Base-by-base conservation (phyloP, 352 stramenopile species). In the Aphanomyces cochlioides region DNA sequence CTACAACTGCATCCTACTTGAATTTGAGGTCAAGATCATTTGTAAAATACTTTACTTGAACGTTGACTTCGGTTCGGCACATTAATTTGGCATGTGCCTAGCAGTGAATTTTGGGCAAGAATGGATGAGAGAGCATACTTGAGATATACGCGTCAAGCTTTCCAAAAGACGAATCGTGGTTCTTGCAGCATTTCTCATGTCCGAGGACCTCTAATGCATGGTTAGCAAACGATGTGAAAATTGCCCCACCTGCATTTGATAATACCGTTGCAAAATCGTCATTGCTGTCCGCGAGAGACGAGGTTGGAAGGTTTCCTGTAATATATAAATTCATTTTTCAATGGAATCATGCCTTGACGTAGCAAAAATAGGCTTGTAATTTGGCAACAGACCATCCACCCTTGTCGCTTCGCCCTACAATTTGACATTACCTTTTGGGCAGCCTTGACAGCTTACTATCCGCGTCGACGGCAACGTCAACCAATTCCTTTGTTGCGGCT, bases 111-210 rank as follows among this genome's bases (percentile, higher is more conserved):
- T 50, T 28, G 28, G 28, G 28, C 28, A 28, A 2, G 28, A 28
- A 28, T 28, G 28, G 28, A 28, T 28, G n/a, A 36, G 58, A 34
- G 45, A 15, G n/a, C 39, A 37, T 10, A 72, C 66, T 54, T 95
- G 85, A 6, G 88, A 78, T 4, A 99, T 66, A 5, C 96, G 87
- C 69, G 97, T 98, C 38, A 98, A 83, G 56, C 87, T 97, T 76
- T 98, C 95, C 0, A 99, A 75, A 70, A 98, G 86, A 17, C 95
- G 88, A 67, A 98, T 96, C 21, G 95, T 99, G 34, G 96, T 96
- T 5, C 89, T 83, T 58, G 82, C 74, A 36, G 83, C 76, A 77
- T 89, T 81, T 66, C 84, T 70, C 74, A 74, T 79, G 57, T 93
- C 85, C 4, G 77, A 82, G 13, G 79, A 78, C 12, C 85, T 78